Evolutionary conservation across 805 yeast species (phyloP), one percentile per base, ranked within the genome.

Genomic region (Pichia thaimueangensis): DNA sequence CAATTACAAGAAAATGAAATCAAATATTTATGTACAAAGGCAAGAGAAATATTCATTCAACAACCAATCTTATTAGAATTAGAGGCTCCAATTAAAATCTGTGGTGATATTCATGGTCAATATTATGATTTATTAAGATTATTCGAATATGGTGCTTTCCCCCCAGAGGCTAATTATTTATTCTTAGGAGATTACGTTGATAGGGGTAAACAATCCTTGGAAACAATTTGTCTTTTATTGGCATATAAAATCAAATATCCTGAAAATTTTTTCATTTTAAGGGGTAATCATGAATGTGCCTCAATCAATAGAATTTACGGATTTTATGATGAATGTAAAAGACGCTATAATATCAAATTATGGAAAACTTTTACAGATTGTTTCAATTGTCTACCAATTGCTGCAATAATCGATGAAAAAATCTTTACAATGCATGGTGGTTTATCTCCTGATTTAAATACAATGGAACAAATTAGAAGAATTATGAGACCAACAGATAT

Each of bases 361-460:
- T 91, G 98, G 98, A 94, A 94, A 69, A 89, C 97, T 12, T 93
- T 91, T 63, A 93, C 97, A 39, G 98, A 91, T 70, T 89, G 97
- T 69, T 91, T 91, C 74, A 91, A 91, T 74, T 91, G 97, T 69
- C 75, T 91, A 63, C 98, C 98, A 48, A 91, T 91, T 62, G 97
- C 98, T 47, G 97, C 97, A 43, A 91, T 93, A 56, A 86, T 91
- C 57, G 98, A 91, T 65, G 97, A 91, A 67, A 89, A 91, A 71
- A 93, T 91, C 65, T 89, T 91, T 66, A 86, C 97, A 53, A 91
- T 93, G 97, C 98, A 91, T 68, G 98, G 98, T 59, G 98, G 98
- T 49, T 74, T 91, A 57, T 85, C 96, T 33, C 98, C 98, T 37
- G 97, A 91, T 69, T 78, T 91, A 64, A 93, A 89, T 70, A 79